Conservation (phyloP, 768 basidiomycete species). For the Auriculariales sp. region DNA sequence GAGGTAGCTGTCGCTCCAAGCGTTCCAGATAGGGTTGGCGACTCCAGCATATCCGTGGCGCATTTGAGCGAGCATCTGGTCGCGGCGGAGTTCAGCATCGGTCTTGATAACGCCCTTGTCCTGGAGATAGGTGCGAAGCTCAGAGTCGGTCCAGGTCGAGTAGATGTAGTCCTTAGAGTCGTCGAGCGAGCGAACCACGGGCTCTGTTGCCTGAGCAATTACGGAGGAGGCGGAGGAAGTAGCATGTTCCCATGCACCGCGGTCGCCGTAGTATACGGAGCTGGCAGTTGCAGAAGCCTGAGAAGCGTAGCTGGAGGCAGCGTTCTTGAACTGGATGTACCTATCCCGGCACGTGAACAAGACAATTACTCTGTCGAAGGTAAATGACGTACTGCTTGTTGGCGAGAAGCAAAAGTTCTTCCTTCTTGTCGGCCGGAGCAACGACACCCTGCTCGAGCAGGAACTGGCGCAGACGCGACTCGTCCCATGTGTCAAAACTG, state of each 20-base stretch:
- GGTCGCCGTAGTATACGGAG: constrained; percentile 36
- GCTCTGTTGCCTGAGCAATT: constrained; percentile 38
- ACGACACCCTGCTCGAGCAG: constrained; percentile 80
- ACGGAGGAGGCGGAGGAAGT: constrained; percentile 15
- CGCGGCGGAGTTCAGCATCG: constrained; percentile 41
- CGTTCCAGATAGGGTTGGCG: constrained; percentile 55
- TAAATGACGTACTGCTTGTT: constrained; percentile 33
- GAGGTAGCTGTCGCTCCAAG: constrained; percentile 79
- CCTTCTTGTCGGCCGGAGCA: constrained; percentile 60
- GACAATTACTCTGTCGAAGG: not conserved
- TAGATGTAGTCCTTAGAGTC: constrained; percentile 77
- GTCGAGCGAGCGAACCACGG: constrained; percentile 39
- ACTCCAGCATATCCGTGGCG: constrained; percentile 48
- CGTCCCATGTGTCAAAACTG: constrained; percentile 69
- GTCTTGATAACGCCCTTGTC: constrained; percentile 59
- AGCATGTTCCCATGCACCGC: constrained; percentile 7
- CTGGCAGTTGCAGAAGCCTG: constrained; percentile 33
- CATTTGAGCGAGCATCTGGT: constrained; percentile 58
- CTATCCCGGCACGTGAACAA: too few relatives aligned
- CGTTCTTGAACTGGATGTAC: constrained; percentile 42
- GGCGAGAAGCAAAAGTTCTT: constrained; percentile 67
- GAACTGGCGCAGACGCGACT: constrained; percentile 66
- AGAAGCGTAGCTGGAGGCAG: constrained; percentile 40
- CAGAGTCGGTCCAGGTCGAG: constrained; percentile 77
- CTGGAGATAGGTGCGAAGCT: constrained; percentile 56